Percentiles rank a stretch among this genome's conserved stretches.
phyloP scores from a whole-genome alignment of 2,329 filamentous ascomycete genomes.

The Alternaria infectoria region DNA sequence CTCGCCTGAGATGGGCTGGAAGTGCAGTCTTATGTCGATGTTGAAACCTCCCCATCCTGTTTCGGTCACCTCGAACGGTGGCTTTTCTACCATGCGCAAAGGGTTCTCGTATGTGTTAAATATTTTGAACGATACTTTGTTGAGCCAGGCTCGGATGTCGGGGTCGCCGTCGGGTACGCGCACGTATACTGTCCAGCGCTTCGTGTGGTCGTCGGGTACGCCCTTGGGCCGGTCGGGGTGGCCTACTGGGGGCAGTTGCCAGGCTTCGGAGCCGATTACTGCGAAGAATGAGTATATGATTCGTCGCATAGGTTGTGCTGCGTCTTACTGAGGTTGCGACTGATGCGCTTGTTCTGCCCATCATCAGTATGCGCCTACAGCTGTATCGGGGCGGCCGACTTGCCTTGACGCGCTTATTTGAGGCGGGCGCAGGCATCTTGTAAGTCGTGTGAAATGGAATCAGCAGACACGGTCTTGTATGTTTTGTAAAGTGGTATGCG shows the following conservation, averaged over 20 bases:
- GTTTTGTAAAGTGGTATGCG: not conserved
- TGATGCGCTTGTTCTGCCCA: slow-evolving; percentile 49
- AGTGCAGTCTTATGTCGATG: slow-evolving; percentile 94
- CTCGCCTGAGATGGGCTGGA: slow-evolving; percentile 83
- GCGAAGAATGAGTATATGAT: slow-evolving; percentile 32
- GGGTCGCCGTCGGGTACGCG: slow-evolving; percentile 82
- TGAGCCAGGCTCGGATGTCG: slow-evolving; percentile 93
- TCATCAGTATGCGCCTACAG: slow-evolving; percentile 20
- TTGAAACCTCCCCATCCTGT: slow-evolving; percentile 99
- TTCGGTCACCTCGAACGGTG: slow-evolving; percentile 84
- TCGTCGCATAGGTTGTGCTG: not conserved
- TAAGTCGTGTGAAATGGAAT: not conserved
- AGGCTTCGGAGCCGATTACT: slow-evolving; percentile 59
- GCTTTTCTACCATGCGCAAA: slow-evolving; percentile 74
- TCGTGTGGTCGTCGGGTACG: slow-evolving; percentile 89
- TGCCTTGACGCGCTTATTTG: slow-evolving; percentile 60
- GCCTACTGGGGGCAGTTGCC: slow-evolving; percentile 71
- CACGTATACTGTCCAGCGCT: slow-evolving; percentile 95
- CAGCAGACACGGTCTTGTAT: not conserved
- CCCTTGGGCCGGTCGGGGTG: slow-evolving; percentile 67
- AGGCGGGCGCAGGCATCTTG: slow-evolving; percentile 60
- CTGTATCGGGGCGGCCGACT: not conserved
- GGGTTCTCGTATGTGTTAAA: slow-evolving; percentile 96
- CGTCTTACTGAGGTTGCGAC: slow-evolving; percentile 46
- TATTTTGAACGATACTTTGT: slow-evolving; percentile 96